Evolutionary conservation across 2,329 filamentous ascomycete genomes (phyloP), one percentile per base, ranked within the genome.

Genomic region (Colletotrichum filicis): DNA sequence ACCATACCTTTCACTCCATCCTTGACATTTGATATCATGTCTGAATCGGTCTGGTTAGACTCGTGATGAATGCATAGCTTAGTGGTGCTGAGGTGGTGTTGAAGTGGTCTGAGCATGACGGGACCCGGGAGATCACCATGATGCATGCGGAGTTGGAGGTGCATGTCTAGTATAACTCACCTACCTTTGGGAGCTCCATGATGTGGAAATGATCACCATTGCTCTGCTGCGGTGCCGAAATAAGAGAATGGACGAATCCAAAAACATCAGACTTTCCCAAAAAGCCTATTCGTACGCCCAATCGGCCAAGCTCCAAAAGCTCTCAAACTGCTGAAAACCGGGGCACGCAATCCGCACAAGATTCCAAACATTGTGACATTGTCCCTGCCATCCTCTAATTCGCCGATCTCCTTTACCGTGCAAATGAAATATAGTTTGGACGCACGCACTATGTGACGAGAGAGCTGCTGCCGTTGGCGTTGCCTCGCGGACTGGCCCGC

Each of bases 361-460:
- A 14, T 8, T 30, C 32, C 19, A 6, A 42, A 16, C 37, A 42
- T 19, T 42, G 37, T 42, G 32, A 42, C 11, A n/a, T 8, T 42
- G 24, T 19, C 14, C 19, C 37, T 16, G 5, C 12, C 46, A 12
- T 35, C 16, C n/a, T 56, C 46, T 57, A 32, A 73, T 73, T 57
- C 42, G 66, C 46, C 24, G 32, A 59, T 22, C 35, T 19, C 2
- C 32, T 32, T 8, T 19, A 71, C 55, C 55, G 68, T 71, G 35
- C 2, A 1, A 30, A 8, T 26, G 26, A 26, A 26, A 0, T 26
- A 26, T 26, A 5, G 26, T 26, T 26, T 1, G 2, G 3, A 49
- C 8, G 8, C 4, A 6, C 11, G 22, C 28, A 73, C 71, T 73
- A 73, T 73, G 71, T 73, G 71, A 66, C 66, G 66, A 73, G 66